Evolutionary conservation across 2,329 filamentous ascomycete genomes (phyloP), one percentile per base, ranked within the genome.

Genomic region (Lasiodiplodia citricola): DNA sequence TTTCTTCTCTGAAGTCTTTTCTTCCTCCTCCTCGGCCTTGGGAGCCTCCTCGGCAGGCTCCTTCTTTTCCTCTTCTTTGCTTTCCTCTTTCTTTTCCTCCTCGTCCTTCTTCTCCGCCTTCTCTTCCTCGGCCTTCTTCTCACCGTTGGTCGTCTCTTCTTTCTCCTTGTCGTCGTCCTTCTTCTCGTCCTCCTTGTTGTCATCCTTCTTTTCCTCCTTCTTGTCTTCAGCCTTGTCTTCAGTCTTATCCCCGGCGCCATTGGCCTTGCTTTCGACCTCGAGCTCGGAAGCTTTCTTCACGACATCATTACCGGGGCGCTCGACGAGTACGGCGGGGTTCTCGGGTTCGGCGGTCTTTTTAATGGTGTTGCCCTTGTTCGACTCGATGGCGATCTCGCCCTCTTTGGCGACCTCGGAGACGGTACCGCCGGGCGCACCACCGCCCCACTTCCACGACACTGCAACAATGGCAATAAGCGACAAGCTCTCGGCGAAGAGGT

Each of bases 401-500:
- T 88, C 79, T 37, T 84, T 83, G 77, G 87, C 85, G 70, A 81
- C 83, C 79, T 87, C 86, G 71, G 81, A 81, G 67, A 88, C 88
- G 55, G 83, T 86, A 69, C 88, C 89, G 64, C 82, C 81, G 1
- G 88, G 88, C 25, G 84, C 79, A 68, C 84, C 83, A 68, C 83
- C 82, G 69, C 83, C 82, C 87, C 87, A 90, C 75, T 85, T 83
- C 88, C 88, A 90, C 69, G 87, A 87, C 74, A 90, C 89, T 91
- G 44, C 44, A 23, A 8, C 16, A 7, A 23, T 7, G 23, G 6
- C 6, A 25, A n/a, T 11, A 6, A 64, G 51, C 14, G 51, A 50
- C 56, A 23, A 66, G 63, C 63, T 10, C 47, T 6, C 3, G 25
- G 8, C 23, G 8, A 41, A 10, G 44, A 11, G 5, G 37, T 13